Evolutionary conservation across 257 asterid genomes (phyloP).

Genomic region (Phtheirospermum japonicum): DNA sequence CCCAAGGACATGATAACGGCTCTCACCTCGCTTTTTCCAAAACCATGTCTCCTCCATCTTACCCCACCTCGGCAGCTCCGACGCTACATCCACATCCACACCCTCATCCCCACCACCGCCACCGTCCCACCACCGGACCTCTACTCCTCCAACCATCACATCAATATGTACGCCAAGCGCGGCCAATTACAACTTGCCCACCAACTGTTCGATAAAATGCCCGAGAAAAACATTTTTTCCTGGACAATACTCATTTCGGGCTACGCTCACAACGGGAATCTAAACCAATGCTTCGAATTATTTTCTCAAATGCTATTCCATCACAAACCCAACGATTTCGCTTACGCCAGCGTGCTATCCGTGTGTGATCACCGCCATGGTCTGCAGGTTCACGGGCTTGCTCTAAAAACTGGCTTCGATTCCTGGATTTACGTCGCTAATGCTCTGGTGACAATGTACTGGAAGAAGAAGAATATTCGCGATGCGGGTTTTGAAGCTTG

Average conservation of each 20-base stretch:
- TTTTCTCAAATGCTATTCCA: conserved; percentile 47
- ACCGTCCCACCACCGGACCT: conserved; percentile 29
- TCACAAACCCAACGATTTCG: conserved; percentile 66
- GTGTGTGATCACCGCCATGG: conserved; percentile 60
- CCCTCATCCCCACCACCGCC: no score
- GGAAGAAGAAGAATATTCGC: conserved; percentile 35
- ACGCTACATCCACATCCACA: conserved; percentile 23
- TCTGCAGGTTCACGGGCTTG: conserved; percentile 60
- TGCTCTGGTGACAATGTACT: conserved; percentile 74
- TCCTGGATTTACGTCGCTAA: conserved; percentile 76
- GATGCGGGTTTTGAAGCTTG: conserved; percentile 43
- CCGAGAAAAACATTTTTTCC: conserved; percentile 53
- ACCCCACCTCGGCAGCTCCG: conserved; percentile 10
- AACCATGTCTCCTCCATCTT: conserved; percentile 8
- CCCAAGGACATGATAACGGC: conserved; percentile 23
- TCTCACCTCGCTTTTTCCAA: background rate
- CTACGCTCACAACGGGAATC: conserved; percentile 51
- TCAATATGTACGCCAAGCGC: conserved; percentile 48
- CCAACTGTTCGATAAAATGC: conserved; percentile 57
- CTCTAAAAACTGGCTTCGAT: conserved; percentile 52
- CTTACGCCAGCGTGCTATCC: conserved; percentile 65
- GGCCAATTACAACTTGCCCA: conserved; percentile 51
- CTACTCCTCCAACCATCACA: conserved; percentile 45
- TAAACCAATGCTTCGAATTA: conserved; percentile 48
- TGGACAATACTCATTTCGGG: conserved; percentile 80